Conservation (phyloP, 768 basidiomycete genomes). For the Filobasidium floriforme region DNA sequence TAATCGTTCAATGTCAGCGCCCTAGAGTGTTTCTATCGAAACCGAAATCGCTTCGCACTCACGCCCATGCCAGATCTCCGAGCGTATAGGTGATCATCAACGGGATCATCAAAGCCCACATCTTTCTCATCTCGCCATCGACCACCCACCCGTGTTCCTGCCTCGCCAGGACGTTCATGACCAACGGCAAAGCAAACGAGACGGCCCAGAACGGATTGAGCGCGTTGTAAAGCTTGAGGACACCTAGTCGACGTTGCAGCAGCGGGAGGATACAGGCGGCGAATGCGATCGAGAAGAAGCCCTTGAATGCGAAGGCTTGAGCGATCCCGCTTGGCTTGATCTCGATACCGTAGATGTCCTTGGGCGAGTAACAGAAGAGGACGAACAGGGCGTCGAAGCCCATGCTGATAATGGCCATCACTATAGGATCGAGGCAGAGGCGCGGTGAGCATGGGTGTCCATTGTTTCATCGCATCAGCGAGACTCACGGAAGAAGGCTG, state of each 20-base stretch:
- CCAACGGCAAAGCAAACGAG: slow-evolving; percentile 17
- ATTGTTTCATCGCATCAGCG: background rate
- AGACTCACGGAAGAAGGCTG: slow-evolving; percentile 20
- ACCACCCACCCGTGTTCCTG: slow-evolving; percentile 13
- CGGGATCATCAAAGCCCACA: slow-evolving; percentile 27
- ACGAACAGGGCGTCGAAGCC: slow-evolving; percentile 29
- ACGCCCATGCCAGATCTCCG: slow-evolving; percentile 26
- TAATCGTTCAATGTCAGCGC: background rate
- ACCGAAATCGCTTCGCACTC: slow-evolving; percentile 4
- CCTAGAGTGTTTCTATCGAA: background rate
- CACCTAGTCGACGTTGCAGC: slow-evolving; percentile 13
- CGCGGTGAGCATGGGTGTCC: background rate
- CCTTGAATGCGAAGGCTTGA: slow-evolving; percentile 17
- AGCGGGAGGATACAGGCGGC: slow-evolving; percentile 22
- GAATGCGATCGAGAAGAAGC: slow-evolving; percentile 21
- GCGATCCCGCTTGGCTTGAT: slow-evolving; percentile 22
- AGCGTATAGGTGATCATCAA: slow-evolving; percentile 24
- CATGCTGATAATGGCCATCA: slow-evolving; percentile 24
- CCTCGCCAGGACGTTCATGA: slow-evolving; percentile 24
- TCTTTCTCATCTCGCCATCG: slow-evolving; percentile 18
- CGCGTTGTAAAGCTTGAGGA: slow-evolving; percentile 16
- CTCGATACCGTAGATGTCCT: slow-evolving; percentile 22
- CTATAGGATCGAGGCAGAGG: background rate
- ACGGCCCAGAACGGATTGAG: slow-evolving; percentile 23
- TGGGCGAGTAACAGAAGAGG: slow-evolving; percentile 25